Evolutionary conservation across 2,329 filamentous ascomycete species (phyloP), one percentile per base, ranked within the genome.

Genomic region (Diplodia intermedia): DNA sequence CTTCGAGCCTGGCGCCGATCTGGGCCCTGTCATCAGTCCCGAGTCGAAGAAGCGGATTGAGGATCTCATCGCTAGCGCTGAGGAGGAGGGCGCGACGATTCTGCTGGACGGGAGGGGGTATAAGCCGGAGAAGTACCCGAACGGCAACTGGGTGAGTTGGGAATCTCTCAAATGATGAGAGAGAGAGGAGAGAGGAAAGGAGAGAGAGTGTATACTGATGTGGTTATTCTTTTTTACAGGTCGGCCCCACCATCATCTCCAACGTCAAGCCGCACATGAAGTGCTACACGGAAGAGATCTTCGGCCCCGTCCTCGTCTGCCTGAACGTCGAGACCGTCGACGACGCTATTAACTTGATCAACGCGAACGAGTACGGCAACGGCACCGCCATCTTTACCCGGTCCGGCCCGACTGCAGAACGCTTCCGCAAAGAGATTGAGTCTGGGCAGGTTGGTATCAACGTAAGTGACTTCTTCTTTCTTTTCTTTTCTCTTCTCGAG

Each of bases 391-490:
- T 95, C 83, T 95, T 95, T 83, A 95, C 92, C 15, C 86, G 87
- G 71, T 91, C 88, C 23, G 92, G 92, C 26, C 84, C 91, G 7
- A 93, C 91, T 15, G 92, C 92, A 50, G 89, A 90, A 76, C 86
- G 86, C 29, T 95, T 94, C 86, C 89, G 92, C 75, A 88, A 88
- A 76, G 87, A 91, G 77, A 93, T 95, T 74, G 90, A 95, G 82
- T 91, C 91, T 66, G 92, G 92, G 29, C 92, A 95, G 83, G 89
- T 95, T 14, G 92, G 92, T 60, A 91, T 95, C 83, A 95, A 95
- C 74, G 91, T 63, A 52, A 63, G 60, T 52, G 23, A 33, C 36
- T 12, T 38, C 9, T 11, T 11, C 11, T 38, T 9, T 9, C 11
- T 38, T 38, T 4, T 3, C 36, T 14, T 4, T 6, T 15, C 14